Conservation (phyloP, 202 grass and related monocot genomes). For the Dendrocalamus latiflorus region DNA sequence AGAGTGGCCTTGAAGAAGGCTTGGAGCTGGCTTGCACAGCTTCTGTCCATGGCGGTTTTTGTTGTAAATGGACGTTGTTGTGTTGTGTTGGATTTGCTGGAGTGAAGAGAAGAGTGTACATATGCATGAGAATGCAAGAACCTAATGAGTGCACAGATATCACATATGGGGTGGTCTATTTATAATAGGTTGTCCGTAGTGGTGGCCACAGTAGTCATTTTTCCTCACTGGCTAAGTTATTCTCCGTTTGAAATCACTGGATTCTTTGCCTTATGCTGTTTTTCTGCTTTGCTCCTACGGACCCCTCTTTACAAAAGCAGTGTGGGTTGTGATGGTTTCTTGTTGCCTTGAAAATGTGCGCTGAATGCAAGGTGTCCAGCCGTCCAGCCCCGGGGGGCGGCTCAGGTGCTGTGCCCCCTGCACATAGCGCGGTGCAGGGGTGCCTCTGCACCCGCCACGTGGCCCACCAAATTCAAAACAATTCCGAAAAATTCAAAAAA, state of each 20-base stretch:
- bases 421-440: too few species aligned
- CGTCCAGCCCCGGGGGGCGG: too few species aligned
- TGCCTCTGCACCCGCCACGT: too few species aligned
- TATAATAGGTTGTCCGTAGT: neutral
- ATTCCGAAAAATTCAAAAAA: too few species aligned
- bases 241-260: neutral
- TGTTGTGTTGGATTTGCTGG: neutral
- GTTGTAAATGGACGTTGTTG: neutral
- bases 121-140: constrained; percentile 18
- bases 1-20: constrained; percentile 12
- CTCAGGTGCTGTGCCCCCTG: too few species aligned
- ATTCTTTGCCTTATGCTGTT: neutral
- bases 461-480: too few species aligned
- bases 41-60: constrained; percentile 24
- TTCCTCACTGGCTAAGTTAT: constrained; percentile 19
- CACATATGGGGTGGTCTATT: neutral
- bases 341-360: neutral
- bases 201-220: neutral
- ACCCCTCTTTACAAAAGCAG: constrained; percentile 5
- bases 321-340: neutral
- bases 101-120: neutral
- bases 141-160: neutral
- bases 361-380: constrained; percentile 10
- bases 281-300: neutral
- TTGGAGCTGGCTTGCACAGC: neutral